phyloP scores from a whole-genome alignment of 768 basidiomycete species.

The Auriscalpium orientale region DNA sequence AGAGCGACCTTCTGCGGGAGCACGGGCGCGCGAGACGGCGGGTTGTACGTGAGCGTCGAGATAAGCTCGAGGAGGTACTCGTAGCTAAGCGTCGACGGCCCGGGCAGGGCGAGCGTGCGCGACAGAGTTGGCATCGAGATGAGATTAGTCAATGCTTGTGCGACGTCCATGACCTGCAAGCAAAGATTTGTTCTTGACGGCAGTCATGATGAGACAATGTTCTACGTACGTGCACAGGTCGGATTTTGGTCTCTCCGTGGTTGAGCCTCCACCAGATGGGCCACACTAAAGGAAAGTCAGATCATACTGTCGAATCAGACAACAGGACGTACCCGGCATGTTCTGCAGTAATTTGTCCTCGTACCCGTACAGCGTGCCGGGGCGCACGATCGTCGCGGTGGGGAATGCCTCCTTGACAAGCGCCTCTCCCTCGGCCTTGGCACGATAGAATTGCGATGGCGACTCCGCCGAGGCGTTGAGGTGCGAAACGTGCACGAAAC shows the following conservation, averaged over 20 bases:
- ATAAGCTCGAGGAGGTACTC: conserved; percentile 77
- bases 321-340: conserved; percentile 65
- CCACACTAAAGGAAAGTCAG: conserved; percentile 48
- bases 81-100: conserved; percentile 79
- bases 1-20: conserved; percentile 70
- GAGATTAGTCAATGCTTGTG: conserved; percentile 81
- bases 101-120: conserved; percentile 75
- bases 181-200: not conserved
- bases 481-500: conserved; percentile 92
- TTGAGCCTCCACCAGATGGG: conserved; percentile 95
- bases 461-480: conserved; percentile 81
- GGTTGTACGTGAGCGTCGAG: conserved; percentile 69
- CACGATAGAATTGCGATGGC: conserved; percentile 73
- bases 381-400: conserved; percentile 81
- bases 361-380: conserved; percentile 81
- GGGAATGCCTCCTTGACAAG: conserved; percentile 80
- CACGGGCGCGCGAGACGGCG: conserved; percentile 62
- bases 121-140: conserved; percentile 53
- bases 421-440: conserved; percentile 87
- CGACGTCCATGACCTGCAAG: conserved; percentile 84
- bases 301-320: conserved; percentile 10
- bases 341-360: conserved; percentile 94
- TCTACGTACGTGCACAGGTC: conserved; percentile 80
- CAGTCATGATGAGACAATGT: conserved; percentile 7
- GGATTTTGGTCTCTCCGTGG: conserved; percentile 48